phyloP scores from a whole-genome alignment of 2,329 filamentous ascomycete genomes.

The Aspergillus costaricaensis region DNA sequence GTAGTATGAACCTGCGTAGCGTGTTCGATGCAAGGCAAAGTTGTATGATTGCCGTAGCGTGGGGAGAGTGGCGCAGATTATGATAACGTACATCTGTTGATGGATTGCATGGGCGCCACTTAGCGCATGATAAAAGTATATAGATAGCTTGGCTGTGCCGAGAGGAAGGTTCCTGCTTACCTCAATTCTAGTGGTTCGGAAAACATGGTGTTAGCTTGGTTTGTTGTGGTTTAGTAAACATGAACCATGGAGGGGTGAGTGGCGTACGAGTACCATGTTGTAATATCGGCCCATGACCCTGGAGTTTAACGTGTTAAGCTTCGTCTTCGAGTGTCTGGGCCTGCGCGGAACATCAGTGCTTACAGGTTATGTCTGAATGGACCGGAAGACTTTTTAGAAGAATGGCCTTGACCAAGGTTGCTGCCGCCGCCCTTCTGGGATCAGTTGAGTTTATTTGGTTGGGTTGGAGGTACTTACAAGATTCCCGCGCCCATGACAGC shows the following conservation, averaged over 20 bases:
- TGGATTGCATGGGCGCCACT: too few relatives aligned
- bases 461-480: neutral
- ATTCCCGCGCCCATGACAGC: slow-evolving; percentile 16
- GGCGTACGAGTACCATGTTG: slow-evolving; percentile 21
- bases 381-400: slow-evolving; percentile 16
- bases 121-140: too few relatives aligned
- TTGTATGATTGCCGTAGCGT: slow-evolving; percentile 14
- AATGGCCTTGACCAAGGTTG: slow-evolving; percentile 13
- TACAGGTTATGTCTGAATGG: slow-evolving; percentile 19
- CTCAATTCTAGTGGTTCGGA: too few relatives aligned
- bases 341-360: neutral
- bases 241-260: neutral
- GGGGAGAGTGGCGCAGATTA: slow-evolving; percentile 16
- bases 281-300: slow-evolving; percentile 20
- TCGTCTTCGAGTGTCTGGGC: too few relatives aligned
- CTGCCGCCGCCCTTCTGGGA: slow-evolving; percentile 6
- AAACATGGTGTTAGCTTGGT: too few relatives aligned
- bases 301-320: neutral
- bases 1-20: neutral
- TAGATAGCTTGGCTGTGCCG: too few relatives aligned
- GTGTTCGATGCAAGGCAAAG: slow-evolving; percentile 1
- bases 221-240: too few relatives aligned
- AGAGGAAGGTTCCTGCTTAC: too few relatives aligned
- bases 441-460: too few relatives aligned
- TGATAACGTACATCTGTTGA: slow-evolving; percentile 16